Percentiles rank a stretch among this genome's conserved stretches.
phyloP scores from a whole-genome alignment of 2,329 filamentous ascomycete genomes.

The Aspergillus ochraceus region DNA sequence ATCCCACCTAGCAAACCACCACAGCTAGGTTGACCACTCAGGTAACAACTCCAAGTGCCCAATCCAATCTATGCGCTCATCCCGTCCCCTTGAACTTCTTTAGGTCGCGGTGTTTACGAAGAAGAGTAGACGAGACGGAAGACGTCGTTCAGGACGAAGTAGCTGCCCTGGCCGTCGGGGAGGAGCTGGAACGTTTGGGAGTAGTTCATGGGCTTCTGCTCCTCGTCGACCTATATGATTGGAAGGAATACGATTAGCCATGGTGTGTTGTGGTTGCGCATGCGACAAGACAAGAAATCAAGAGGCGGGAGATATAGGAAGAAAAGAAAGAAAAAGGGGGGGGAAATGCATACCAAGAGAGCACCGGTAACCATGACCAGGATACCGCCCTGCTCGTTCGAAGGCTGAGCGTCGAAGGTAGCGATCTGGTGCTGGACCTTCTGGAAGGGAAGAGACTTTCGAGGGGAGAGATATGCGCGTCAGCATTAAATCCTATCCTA shows the following conservation, averaged over 20 bases:
- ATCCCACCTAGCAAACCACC: not conserved
- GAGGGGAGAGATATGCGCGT: not conserved
- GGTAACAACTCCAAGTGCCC: too few species aligned
- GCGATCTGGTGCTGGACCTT: constrained; percentile 76
- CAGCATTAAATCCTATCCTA: constrained; percentile 4
- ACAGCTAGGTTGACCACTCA: not conserved
- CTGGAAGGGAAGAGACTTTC: constrained; percentile 73
- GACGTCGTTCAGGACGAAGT: constrained; percentile 90
- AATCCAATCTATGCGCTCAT: not conserved
- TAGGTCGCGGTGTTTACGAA: not conserved
- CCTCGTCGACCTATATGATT: constrained; percentile 71
- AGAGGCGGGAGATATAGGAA: not conserved
- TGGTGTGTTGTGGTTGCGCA: not conserved
- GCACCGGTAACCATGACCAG: constrained; percentile 86
- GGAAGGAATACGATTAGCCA: not conserved
- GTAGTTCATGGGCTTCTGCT: constrained; percentile 85
- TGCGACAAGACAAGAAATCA: not conserved
- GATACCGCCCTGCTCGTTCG: constrained; percentile 66
- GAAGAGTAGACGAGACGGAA: constrained; percentile 78
- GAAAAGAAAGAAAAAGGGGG: not conserved
- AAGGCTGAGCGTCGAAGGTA: constrained; percentile 82
- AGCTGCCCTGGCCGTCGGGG: constrained; percentile 66
- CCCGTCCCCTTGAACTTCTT: not conserved
- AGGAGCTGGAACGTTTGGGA: constrained; percentile 84
- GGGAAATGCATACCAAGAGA: constrained; percentile 65